phyloP scores from a whole-genome alignment of 176 grass and related monocot genomes.

The Lolium rigidum region DNA sequence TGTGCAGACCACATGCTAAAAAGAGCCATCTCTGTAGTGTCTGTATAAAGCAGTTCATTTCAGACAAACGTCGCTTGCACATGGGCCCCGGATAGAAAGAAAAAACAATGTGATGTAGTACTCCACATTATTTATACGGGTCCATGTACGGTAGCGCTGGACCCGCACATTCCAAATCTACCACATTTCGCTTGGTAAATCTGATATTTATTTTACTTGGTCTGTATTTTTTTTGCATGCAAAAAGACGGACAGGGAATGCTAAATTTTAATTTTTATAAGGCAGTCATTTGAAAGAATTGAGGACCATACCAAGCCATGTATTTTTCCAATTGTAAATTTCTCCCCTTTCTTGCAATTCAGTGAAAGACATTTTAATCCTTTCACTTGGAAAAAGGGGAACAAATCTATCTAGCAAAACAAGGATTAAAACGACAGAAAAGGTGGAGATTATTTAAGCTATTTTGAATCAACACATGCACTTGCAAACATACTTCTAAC shows the following conservation, averaged over 20 bases:
- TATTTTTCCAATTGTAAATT: conserved; percentile 17
- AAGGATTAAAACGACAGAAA: conserved; percentile 49
- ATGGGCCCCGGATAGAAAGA: conserved; percentile 35
- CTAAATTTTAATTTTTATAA: too few relatives aligned
- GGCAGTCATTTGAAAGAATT: not conserved
- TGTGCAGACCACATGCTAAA: conserved; percentile 59
- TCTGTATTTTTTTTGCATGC: not conserved
- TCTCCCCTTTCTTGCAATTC: not conserved
- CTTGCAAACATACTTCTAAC: conserved; percentile 36
- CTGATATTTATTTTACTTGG: not conserved
- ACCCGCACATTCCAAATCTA: conserved; percentile 51
- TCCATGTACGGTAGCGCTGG: conserved; percentile 49
- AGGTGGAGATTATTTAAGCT: conserved; percentile 53
- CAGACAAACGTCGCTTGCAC: conserved; percentile 35
- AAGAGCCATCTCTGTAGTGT: conserved; percentile 29
- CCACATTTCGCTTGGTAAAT: not conserved
- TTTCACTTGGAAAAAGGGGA: conserved; percentile 1
- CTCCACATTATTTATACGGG: conserved; percentile 38
- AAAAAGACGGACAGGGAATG: not conserved
- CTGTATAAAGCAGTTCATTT: conserved; percentile 49
- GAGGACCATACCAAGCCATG: not conserved
- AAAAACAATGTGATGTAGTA: conserved; percentile 52
- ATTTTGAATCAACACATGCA: conserved; percentile 58
- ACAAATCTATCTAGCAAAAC: not conserved
- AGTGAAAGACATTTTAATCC: not conserved